Percentiles rank a stretch among this genome's conserved stretches.
Conservation (phyloP, 257 asterid species). For the Lantana camara region DNA sequence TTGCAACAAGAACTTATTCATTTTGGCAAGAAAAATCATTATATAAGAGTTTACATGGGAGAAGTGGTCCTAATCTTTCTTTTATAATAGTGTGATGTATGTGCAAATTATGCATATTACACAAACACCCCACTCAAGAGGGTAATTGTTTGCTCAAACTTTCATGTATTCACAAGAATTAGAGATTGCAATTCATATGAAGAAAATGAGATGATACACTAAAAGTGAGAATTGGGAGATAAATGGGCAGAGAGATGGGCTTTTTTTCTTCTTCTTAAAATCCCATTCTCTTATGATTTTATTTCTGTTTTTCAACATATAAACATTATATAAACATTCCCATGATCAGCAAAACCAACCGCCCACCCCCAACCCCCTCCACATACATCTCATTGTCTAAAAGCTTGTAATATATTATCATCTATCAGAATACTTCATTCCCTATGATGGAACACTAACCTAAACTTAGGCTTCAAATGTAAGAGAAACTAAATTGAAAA, state of each 20-base stretch:
- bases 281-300: slow-evolving; percentile 42
- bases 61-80: too few relatives aligned
- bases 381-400: slow-evolving; percentile 37
- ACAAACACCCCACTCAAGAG: too few relatives aligned
- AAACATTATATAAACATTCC: slow-evolving; percentile 53
- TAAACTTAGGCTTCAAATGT: slow-evolving; percentile 39
- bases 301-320: slow-evolving; percentile 47
- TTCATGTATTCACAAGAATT: not conserved
- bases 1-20: too few relatives aligned
- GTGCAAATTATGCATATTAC: too few relatives aligned
- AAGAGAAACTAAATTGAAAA: slow-evolving; percentile 15
- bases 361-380: slow-evolving; percentile 6
- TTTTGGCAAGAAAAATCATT: too few relatives aligned
- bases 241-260: slow-evolving; percentile 24
- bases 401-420: slow-evolving; percentile 44
- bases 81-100: too few relatives aligned
- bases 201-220: not conserved
- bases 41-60: too few relatives aligned
- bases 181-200: not conserved
- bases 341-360: slow-evolving; percentile 31
- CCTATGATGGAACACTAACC: slow-evolving; percentile 46
- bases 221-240: not conserved
- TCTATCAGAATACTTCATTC: slow-evolving; percentile 38
- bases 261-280: slow-evolving; percentile 17
- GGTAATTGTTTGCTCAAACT: too few relatives aligned